Conservation (phyloP, 768 basidiomycete species). For the Leccinum olivaceopallidum region DNA sequence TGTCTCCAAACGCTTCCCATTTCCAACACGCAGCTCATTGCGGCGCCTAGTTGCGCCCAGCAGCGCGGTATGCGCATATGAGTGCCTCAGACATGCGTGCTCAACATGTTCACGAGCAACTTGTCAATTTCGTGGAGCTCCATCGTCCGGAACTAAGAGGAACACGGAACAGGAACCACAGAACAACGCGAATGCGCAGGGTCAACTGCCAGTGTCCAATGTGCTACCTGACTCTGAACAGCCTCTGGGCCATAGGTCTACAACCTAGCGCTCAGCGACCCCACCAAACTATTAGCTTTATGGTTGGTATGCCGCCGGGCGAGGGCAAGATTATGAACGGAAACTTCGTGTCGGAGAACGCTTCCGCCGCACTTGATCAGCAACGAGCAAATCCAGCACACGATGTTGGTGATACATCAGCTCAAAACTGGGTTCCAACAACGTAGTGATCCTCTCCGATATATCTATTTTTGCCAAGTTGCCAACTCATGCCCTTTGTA, state of each 20-base stretch:
- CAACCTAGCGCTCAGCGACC: slow-evolving; percentile 21
- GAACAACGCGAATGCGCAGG: slow-evolving; percentile 20
- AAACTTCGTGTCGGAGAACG: slow-evolving; percentile 8
- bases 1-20: slow-evolving; percentile 13
- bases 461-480: slow-evolving; percentile 11
- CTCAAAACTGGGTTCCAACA: slow-evolving; percentile 39
- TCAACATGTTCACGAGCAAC: slow-evolving; percentile 46
- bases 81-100: slow-evolving; percentile 52
- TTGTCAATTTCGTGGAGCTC: slow-evolving; percentile 57
- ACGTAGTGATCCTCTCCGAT: slow-evolving; percentile 26
- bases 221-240: slow-evolving; percentile 21
- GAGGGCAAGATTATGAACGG: slow-evolving; percentile 22
- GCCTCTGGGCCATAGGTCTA: slow-evolving; percentile 2
- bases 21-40: slow-evolving; percentile 38
- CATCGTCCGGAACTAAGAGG: slow-evolving; percentile 41
- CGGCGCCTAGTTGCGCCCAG: slow-evolving; percentile 38
- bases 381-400: slow-evolving; percentile 36
- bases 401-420: slow-evolving; percentile 28
- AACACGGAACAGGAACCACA: slow-evolving; percentile 26
- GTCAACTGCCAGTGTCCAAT: slow-evolving; percentile 11
- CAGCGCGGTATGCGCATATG: slow-evolving; percentile 49
- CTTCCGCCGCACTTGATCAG: slow-evolving; percentile 3
- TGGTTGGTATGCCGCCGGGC: slow-evolving; percentile 10
- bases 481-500: slow-evolving; percentile 7
- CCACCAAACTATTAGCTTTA: not conserved